Evolutionary conservation across 495 filamentous ascomycete genomes (phyloP), one percentile per base, ranked within the genome.

Genomic region (Hyaloscypha variabilis): DNA sequence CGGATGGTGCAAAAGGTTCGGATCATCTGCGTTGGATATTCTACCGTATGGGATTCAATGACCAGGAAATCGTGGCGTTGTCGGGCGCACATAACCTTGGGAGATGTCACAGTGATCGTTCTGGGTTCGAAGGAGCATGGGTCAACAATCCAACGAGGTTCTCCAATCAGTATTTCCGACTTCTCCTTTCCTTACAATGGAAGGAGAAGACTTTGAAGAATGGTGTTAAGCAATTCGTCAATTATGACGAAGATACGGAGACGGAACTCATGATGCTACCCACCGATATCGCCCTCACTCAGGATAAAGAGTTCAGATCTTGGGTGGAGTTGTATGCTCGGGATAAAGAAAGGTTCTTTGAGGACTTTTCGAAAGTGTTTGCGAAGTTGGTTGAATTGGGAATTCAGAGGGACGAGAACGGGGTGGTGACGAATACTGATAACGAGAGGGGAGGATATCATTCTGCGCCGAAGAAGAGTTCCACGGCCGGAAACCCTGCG

Each of bases 111-210:
- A 72, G 63, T n/a, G 84, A 88, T 69, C 80, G 85, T 19, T 83
- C 78, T 39, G 87, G 86, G 14, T 89, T 87, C 69, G 76, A 86
- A 42, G 85, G 85, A 0, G 78, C 85, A 52, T 88, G 86, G 87
- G 85, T 88, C 58, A 85, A 86, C 65, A 87, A 84, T 70, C 86
- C 85, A 61, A 89, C 84, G 6, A 78, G 86, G 24, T 89, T 88
- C 76, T 84, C 81, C 29, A 89, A 88, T 70, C 83, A 84, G 67
- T 89, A 87, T 68, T 88, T 84, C 77, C 77, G 79, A 63, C 69
- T 88, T 60, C 65, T 89, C 67, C 73, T 85, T 11, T 77, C 78
- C 39, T 73, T 85, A 57, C 78, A 83, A 63, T 89, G 85, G 86
- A 80, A 77, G 76, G 77, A 76, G 24, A 83, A 80, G 73, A 82